Base-by-base conservation (phyloP, 1,284 basidiomycete species). In the Golubevia pallescens region DNA sequence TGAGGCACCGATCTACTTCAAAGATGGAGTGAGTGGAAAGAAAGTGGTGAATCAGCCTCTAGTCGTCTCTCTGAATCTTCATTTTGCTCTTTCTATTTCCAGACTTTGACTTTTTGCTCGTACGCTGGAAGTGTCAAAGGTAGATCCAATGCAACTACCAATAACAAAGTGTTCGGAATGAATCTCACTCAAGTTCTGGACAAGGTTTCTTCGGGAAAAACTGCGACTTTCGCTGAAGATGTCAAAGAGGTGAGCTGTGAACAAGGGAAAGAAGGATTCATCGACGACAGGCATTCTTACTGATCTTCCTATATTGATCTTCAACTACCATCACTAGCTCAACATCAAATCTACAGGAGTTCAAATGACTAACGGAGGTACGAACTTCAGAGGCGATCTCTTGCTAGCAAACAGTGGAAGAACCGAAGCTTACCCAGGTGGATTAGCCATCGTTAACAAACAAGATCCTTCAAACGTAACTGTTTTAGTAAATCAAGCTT, bases 341-440 rank as follows among this genome's bases (percentile, higher is more conserved):
- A 10, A 19, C 3, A 64, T 68, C 34, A 54, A 68, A n/a, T 57
- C 55, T 8, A 38, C 14, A 32, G 23, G 16, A 2, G 60, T 68
- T n/a, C 67, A 68, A 23, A 68, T 68, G 67, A 66, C 58, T 32
- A 68, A 68, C 51, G 91, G 91, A 3, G 91, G 90, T 0, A 91
- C 89, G 77, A 88, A 89, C 38, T 87, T 73, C 69, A 73, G 69
- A n/a, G 89, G 88, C 24, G 87, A 90, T 63, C 84, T 93, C 2
- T 81, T 93, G 13, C 89, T 93, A 62, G 86, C 90, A 61, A 92
- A 89, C 34, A 90, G 91, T 34, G 92, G 92, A 8, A 88, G 91
- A 57, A 91, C 90, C 4, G 72, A 71, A 1, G 78, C 87, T 23
- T 84, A 89, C 10, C 90, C 92, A 1, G 89, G 91, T 6, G 90